These are phyloP conservation scores for Euphorbia tirucalli DNA, from an alignment of 345 rosid genomes.

Conservation along the genomic window DNA sequence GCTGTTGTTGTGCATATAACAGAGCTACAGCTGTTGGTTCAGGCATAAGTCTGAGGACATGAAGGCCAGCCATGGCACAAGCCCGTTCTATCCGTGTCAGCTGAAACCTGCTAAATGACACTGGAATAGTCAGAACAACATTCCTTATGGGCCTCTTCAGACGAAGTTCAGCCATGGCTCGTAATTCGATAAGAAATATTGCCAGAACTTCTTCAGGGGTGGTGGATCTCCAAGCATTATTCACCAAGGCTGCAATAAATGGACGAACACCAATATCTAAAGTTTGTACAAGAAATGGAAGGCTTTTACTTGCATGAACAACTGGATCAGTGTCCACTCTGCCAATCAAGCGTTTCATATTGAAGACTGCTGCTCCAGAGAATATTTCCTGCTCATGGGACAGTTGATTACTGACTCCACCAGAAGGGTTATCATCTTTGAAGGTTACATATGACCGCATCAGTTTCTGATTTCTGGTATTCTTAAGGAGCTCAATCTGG, in stretches of 20 bases:
- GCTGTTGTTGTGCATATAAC: conserved; percentile 89
- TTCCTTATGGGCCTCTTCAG: conserved; percentile 69
- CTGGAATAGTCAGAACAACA: conserved; percentile 79
- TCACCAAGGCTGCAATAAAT: conserved; percentile 71
- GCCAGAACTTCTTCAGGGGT: conserved; percentile 92
- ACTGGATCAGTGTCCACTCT: conserved; percentile 82
- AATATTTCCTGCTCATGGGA: conserved; percentile 73
- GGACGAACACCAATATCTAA: conserved; percentile 84
- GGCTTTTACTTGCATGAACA: conserved; percentile 64
- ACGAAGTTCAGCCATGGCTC: conserved; percentile 69
- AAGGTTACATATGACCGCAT: conserved; percentile 76
- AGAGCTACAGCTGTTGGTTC: conserved; percentile 88
- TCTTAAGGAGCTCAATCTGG: conserved; percentile 71
- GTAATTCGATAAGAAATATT: conserved; percentile 63
- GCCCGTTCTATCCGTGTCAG: conserved; percentile 75
- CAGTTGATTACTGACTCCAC: conserved; percentile 74
- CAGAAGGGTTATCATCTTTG: conserved; percentile 67
- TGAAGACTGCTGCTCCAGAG: conserved; percentile 79
- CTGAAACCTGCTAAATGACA: conserved; percentile 78
- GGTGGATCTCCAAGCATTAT: conserved; percentile 81
- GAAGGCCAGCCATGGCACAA: conserved; percentile 92
- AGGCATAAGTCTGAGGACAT: conserved; percentile 77
- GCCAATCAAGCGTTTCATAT: conserved; percentile 88
- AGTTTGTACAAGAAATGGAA: conserved; percentile 85
- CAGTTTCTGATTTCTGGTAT: conserved; percentile 68